Evolutionary conservation across 805 yeast genomes (phyloP).

Genomic region (Isabelozyma heimii): DNA sequence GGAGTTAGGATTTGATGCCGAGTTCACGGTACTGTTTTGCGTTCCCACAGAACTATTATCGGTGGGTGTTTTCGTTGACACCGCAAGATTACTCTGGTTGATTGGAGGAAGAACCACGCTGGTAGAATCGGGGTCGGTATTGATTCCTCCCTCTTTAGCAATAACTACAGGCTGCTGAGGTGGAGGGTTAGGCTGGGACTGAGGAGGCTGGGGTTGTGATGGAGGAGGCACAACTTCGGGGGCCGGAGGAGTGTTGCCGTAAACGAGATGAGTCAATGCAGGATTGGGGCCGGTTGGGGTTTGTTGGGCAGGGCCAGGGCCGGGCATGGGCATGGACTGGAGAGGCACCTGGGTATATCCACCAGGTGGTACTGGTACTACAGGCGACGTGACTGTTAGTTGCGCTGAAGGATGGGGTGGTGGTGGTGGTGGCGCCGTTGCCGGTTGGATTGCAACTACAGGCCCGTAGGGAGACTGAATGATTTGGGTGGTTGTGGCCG

Average conservation of each 20-base stretch:
- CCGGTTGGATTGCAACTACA: slow-evolving; percentile 21
- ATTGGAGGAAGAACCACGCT: not conserved
- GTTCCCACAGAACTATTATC: not conserved
- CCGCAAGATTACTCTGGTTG: not conserved
- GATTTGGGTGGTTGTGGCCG: slow-evolving; percentile 1
- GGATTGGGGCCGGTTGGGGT: not conserved
- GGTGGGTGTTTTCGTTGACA: not conserved
- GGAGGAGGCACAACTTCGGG: not conserved
- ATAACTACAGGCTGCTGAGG: not conserved
- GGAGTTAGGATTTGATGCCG: not conserved
- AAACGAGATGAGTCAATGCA: not conserved
- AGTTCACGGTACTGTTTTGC: not conserved
- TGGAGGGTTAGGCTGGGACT: not conserved
- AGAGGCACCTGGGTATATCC: not conserved
- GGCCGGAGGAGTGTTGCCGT: not conserved
- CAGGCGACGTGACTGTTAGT: not conserved
- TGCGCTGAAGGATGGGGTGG: not conserved
- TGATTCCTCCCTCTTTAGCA: not conserved
- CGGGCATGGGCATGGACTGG: not conserved
- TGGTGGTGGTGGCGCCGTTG: not conserved
- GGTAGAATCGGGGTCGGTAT: not conserved
- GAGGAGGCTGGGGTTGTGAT: not conserved
- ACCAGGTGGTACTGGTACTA: not conserved
- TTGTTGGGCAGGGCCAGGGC: not conserved
- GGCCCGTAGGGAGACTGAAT: slow-evolving; percentile 27